Evolutionary conservation across 129 eudicot species (phyloP).

Genomic region (Dittrichia graveolens): DNA sequence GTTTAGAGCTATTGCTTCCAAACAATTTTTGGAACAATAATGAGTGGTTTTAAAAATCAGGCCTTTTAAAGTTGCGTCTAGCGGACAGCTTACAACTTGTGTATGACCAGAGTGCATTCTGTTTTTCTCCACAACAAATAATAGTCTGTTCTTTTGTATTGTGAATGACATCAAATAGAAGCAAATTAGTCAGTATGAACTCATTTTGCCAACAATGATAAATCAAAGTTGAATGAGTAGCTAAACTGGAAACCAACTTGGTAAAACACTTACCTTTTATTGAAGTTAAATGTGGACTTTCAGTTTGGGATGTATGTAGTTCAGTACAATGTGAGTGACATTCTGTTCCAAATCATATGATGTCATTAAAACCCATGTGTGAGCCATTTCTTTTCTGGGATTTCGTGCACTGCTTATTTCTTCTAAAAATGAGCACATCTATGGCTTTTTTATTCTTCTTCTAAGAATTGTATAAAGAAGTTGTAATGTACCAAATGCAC

Average conservation of each 20-base stretch:
- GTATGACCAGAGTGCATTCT: not conserved
- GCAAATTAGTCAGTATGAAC: not conserved
- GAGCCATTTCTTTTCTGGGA: not conserved
- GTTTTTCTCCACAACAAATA: not conserved
- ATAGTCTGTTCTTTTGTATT: constrained; percentile 14
- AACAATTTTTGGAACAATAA: not conserved
- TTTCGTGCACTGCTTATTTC: not conserved
- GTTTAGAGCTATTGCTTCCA: not conserved
- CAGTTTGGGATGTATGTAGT: constrained; percentile 7
- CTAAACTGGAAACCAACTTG: not conserved
- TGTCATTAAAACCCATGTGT: constrained; percentile 1
- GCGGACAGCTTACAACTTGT: not conserved
- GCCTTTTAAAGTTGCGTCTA: not conserved
- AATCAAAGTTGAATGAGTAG: not conserved
- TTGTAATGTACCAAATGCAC: not conserved
- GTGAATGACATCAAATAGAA: not conserved
- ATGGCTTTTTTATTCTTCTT: constrained; percentile 7
- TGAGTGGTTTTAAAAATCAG: not conserved
- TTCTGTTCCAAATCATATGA: not conserved
- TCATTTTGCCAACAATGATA: not conserved
- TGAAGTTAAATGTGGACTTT: constrained; percentile 14
- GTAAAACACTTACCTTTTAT: not conserved
- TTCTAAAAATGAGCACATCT: not conserved
- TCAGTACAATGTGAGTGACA: not conserved
- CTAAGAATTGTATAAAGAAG: not conserved